Percentiles rank a stretch among this genome's conserved stretches.
These are phyloP conservation scores for Crotalaria pallida DNA, from an alignment of 306 rosid genomes.

Conservation along the genomic window DNA sequence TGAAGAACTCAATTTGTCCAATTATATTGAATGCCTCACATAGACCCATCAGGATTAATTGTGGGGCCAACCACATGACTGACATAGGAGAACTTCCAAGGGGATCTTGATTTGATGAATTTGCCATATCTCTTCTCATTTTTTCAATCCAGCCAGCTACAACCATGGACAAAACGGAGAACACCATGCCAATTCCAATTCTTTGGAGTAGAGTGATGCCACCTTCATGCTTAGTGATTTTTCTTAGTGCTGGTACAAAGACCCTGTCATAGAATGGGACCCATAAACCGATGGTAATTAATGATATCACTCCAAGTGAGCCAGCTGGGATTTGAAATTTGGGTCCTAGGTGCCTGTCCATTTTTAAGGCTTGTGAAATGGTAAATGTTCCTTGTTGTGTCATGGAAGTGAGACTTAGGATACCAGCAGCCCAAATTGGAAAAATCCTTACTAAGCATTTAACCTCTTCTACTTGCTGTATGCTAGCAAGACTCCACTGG, in stretches of 20 bases:
- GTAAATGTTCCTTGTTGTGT: constrained; percentile 45
- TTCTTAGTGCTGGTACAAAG: constrained; percentile 44
- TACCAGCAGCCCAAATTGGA: constrained; percentile 52
- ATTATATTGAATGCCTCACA: constrained; percentile 58
- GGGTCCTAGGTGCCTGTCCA: constrained; percentile 42
- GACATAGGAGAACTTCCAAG: constrained; percentile 38
- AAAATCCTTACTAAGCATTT: constrained; percentile 37
- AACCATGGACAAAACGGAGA: constrained; percentile 30
- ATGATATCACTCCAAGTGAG: constrained; percentile 46
- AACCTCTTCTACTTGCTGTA: constrained; percentile 64
- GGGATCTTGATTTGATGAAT: constrained; percentile 19
- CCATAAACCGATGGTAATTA: constrained; percentile 39
- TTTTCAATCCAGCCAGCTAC: constrained; percentile 29
- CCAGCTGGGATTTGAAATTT: constrained; percentile 60
- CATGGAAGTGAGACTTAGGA: constrained; percentile 35
- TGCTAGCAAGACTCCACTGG: constrained; percentile 47
- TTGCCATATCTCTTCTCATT: constrained; percentile 22
- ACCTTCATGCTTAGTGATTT: constrained; percentile 41
- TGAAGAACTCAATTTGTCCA: constrained; percentile 62
- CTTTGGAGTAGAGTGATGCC: constrained; percentile 55
- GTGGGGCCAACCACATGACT: constrained; percentile 56
- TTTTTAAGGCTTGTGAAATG: constrained; percentile 52
- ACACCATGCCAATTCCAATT: constrained; percentile 36
- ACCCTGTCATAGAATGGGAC: constrained; percentile 50
- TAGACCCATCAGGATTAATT: constrained; percentile 47